Conservation (phyloP, 2,329 filamentous ascomycete genomes). For the Pestalotiopsis sp. region DNA sequence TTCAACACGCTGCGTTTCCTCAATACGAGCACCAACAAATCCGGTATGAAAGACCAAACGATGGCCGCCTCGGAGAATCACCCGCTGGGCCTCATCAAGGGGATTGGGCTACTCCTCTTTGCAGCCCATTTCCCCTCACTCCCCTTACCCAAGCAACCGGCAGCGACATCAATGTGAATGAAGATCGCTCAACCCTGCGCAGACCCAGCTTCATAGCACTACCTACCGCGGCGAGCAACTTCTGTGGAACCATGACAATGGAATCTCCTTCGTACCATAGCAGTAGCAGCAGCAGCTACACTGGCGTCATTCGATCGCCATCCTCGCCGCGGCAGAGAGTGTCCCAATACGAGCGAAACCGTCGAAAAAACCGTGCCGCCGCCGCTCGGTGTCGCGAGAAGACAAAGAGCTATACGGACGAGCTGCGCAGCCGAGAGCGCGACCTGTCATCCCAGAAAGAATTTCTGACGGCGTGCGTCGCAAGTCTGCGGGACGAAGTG, state of each 20-base stretch:
- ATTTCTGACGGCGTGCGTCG: conserved; percentile 19
- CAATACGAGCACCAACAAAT: neutral
- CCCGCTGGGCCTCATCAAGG: neutral
- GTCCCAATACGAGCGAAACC: conserved; percentile 8
- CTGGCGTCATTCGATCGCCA: neutral
- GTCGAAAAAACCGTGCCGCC: conserved; percentile 26
- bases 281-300: neutral
- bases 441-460: conserved; percentile 16
- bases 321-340: neutral
- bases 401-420: conserved; percentile 23
- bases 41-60: neutral
- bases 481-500: conserved; percentile 27
- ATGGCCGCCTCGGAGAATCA: neutral
- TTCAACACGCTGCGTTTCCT: neutral
- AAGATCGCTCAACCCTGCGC: neutral
- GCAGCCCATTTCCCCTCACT: neutral
- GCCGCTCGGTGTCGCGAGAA: conserved; percentile 32
- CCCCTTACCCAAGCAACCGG: neutral
- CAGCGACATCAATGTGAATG: neutral
- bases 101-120: neutral
- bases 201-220: neutral
- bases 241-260: neutral
- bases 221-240: neutral
- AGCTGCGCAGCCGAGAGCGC: conserved; percentile 25
- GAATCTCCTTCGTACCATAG: neutral